Evolutionary conservation across 257 asterid genomes (phyloP).

Genomic region (Verbena officinalis): DNA sequence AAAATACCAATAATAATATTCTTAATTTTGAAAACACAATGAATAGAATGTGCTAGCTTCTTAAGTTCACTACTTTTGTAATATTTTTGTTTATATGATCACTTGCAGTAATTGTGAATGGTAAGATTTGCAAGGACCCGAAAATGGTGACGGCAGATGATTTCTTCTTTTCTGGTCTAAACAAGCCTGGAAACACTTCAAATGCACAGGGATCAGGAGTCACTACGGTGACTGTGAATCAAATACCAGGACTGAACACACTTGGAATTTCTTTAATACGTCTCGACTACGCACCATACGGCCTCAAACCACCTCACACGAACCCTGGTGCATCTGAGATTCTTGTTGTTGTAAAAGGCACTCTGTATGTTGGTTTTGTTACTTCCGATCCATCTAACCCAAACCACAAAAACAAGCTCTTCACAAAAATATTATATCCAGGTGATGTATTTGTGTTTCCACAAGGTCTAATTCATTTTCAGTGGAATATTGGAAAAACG

Average conservation of each 20-base stretch:
- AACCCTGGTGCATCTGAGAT: background rate
- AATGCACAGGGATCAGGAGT: background rate
- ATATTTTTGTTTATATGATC: too few species aligned
- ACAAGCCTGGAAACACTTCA: background rate
- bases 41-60: too few species aligned
- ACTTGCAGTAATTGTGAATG: background rate
- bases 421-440: too few species aligned
- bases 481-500: too few species aligned
- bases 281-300: slow-evolving; percentile 23
- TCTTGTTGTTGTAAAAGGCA: background rate
- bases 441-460: too few species aligned
- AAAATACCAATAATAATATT: too few species aligned
- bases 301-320: background rate
- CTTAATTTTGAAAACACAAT: too few species aligned
- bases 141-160: background rate
- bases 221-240: slow-evolving; percentile 7
- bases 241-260: slow-evolving; percentile 22
- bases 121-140: background rate
- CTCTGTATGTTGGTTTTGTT: background rate
- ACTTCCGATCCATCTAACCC: background rate
- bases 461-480: too few species aligned
- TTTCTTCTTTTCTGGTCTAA: background rate
- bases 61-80: too few species aligned
- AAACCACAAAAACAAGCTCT: background rate
- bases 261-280: slow-evolving; percentile 34